phyloP scores from a whole-genome alignment of 306 rosid species.

The Purshia tridentata region DNA sequence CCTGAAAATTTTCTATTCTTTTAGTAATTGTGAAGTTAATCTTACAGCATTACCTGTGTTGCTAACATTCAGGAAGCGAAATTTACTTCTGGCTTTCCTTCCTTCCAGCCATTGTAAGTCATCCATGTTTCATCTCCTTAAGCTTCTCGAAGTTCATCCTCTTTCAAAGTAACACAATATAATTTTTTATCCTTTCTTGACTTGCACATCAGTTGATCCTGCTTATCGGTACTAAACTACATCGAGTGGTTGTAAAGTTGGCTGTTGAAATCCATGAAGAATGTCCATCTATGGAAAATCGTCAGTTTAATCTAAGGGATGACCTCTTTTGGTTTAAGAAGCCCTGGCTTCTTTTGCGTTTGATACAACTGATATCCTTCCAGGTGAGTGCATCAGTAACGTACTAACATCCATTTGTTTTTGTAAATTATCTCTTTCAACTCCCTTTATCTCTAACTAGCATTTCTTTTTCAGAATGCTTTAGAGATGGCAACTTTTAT shows the following conservation, averaged over 20 bases:
- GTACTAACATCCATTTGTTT: background rate
- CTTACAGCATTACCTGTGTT: constrained; percentile 20
- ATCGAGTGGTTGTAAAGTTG: constrained; percentile 79
- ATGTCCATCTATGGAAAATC: constrained; percentile 34
- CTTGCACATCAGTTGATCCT: constrained; percentile 61
- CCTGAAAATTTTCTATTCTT: background rate
- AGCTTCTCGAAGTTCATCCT: background rate
- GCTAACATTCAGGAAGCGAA: constrained; percentile 67
- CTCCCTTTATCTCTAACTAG: constrained; percentile 3
- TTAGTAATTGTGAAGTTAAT: constrained; percentile 17
- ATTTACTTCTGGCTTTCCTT: constrained; percentile 94
- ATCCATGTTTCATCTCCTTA: background rate
- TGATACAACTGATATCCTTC: constrained; percentile 79
- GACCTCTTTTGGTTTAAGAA: constrained; percentile 92
- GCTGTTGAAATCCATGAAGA: constrained; percentile 75
- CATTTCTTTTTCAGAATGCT: constrained; percentile 67
- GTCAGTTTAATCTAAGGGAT: constrained; percentile 65
- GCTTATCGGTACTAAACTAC: constrained; percentile 77
- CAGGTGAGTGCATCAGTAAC: constrained; percentile 44
- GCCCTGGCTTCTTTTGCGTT: constrained; percentile 67
- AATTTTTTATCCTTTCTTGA: constrained; percentile 13
- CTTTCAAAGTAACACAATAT: constrained; percentile 13
- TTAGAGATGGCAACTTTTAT: constrained; percentile 91
- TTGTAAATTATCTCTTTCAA: constrained; percentile 2
- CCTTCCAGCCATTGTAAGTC: constrained; percentile 82